Evolutionary conservation across 1,284 basidiomycete species (phyloP), one percentile per base, ranked within the genome.

Genomic region (Ceratobasidium theobromae): DNA sequence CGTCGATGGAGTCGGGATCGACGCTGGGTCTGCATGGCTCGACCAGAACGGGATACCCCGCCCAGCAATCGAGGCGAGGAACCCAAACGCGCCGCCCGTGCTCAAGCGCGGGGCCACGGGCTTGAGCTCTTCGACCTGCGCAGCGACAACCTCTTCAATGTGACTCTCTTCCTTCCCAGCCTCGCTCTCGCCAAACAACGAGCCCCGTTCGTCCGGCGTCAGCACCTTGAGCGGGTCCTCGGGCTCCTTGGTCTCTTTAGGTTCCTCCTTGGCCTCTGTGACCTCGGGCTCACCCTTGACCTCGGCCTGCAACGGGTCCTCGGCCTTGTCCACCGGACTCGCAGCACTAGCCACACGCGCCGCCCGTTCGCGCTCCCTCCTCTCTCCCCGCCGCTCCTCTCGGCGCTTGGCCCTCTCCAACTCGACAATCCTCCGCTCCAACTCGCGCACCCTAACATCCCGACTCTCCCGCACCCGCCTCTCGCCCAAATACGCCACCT

Each of bases 401-500:
- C 57, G 28, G 12, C 21, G 25, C 11, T 21, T 18, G 41, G 46
- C 58, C 25, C 58, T 48, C 35, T 62, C 58, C 3, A 62, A 28
- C 16, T 62, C 58, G 18, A 23, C 3, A 1, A 62, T 23, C n/a
- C 46, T 4, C 30, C 21, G 14, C 49, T 65, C 49, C 33, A 65
- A 18, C 33, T 53, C 48, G 8, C 35, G 21, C n/a, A 64, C 48
- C 28, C 46, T 52, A 18, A 4, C 25, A 11, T 64, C 60, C 35
- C 49, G 32, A 14, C 32, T 27, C 45, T 64, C 60, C 16, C 60
- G 18, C 38, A 64, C 28, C 27, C 60, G 33, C 35, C 60, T 25
- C 38, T 64, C 60, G 25, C 60, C 28, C 23, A 64, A 23, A 43
- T 64, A 64, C 16, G 60, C 60, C 11, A 35, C 49, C 60, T 64